These are phyloP conservation scores for Bipolaris bicolor DNA, from an alignment of 2,329 filamentous ascomycete species.

Conservation along the genomic window DNA sequence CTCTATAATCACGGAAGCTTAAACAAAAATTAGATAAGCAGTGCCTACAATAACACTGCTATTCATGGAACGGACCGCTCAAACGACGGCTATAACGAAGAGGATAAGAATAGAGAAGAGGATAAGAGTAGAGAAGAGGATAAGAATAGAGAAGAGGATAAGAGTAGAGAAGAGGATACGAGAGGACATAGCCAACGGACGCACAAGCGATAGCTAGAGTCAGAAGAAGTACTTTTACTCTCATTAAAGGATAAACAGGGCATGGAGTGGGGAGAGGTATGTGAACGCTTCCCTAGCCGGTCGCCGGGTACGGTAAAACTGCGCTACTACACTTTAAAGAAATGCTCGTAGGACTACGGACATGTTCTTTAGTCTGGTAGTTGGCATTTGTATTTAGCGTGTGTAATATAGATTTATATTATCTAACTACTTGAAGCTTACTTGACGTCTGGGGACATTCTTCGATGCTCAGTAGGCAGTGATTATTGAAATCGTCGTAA, in stretches of 20 bases:
- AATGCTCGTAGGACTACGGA: slow-evolving; percentile 22
- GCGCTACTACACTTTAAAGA: slow-evolving; percentile 18
- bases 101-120: slow-evolving; percentile 16
- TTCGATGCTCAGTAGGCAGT: too few species aligned
- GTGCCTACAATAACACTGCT: slow-evolving; percentile 9
- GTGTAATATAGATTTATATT: too few species aligned
- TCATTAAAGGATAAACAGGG: slow-evolving; percentile 16
- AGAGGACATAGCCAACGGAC: slow-evolving; percentile 14
- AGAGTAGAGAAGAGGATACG: slow-evolving; percentile 16
- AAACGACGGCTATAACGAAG: slow-evolving; percentile 17
- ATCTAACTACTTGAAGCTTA: too few species aligned
- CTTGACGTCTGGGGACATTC: too few species aligned
- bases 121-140: slow-evolving; percentile 11
- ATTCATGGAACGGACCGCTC: slow-evolving; percentile 16
- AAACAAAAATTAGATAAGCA: slow-evolving; percentile 17
- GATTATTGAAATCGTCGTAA: too few species aligned
- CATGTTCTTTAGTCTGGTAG: too few species aligned
- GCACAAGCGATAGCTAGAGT: slow-evolving; percentile 14
- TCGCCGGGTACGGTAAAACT: slow-evolving; percentile 15
- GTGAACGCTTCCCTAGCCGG: slow-evolving; percentile 19
- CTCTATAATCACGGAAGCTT: slow-evolving; percentile 12
- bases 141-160: slow-evolving; percentile 15
- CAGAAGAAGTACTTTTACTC: slow-evolving; percentile 19
- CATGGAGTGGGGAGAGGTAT: slow-evolving; percentile 19
- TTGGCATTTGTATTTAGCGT: too few species aligned